Evolutionary conservation across 148 eudicot genomes (phyloP).

Genomic region (Bassia scoparia): DNA sequence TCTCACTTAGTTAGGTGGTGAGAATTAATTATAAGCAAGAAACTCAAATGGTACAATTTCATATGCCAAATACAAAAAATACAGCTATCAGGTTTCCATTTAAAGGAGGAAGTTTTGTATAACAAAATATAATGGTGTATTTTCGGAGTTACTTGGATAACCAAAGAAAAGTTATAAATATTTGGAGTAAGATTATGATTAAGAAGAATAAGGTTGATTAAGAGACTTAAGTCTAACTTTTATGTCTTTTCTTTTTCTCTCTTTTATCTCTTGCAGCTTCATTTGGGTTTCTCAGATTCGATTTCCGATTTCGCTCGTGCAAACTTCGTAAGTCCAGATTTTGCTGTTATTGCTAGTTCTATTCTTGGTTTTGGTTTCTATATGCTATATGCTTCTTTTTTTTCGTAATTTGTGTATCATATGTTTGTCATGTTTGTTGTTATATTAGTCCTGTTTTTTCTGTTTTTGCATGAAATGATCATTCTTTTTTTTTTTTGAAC

Average conservation of each 20-base stretch:
- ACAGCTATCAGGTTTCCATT: neutral
- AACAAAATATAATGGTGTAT: conserved; percentile 20
- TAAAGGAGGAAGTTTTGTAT: neutral
- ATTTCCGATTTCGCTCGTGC: conserved; percentile 12
- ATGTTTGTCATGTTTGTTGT: neutral
- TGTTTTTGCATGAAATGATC: conserved; percentile 17
- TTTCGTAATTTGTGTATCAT: neutral
- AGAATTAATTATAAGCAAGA: neutral
- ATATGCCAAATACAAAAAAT: neutral
- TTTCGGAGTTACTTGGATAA: neutral
- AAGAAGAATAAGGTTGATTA: conserved; percentile 24
- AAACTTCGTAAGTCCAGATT: conserved; percentile 23
- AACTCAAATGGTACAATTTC: neutral
- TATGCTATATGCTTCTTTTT: neutral
- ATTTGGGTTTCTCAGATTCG: conserved; percentile 28
- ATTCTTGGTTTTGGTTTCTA: neutral
- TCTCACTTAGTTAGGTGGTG: neutral
- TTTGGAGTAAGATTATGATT: conserved; percentile 14
- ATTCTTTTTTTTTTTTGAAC: neutral
- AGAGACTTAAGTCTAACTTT: conserved; percentile 22
- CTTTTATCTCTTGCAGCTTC: conserved; percentile 30
- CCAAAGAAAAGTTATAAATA: conserved; percentile 6
- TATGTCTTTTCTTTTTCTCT: conserved; percentile 13
- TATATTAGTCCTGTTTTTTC: conserved; percentile 11
- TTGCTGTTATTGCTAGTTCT: neutral